Evolutionary conservation across 2,329 filamentous ascomycete genomes (phyloP).

Genomic region (Hymenoscyphus repandus): DNA sequence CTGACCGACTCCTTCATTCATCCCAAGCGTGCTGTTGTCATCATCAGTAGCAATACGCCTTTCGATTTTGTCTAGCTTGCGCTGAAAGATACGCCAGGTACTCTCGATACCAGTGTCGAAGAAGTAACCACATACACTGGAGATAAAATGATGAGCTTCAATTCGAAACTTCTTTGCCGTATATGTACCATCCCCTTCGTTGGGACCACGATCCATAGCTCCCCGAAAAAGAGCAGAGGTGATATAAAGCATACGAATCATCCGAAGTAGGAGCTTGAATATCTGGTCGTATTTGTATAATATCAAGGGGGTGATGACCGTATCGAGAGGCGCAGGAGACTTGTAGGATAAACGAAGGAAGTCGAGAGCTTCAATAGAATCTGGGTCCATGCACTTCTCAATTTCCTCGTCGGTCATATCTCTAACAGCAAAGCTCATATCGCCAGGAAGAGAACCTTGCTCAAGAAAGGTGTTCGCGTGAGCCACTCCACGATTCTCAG

Average conservation of each 20-base stretch:
- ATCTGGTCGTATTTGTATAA: slow-evolving; percentile 79
- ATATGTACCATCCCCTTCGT: slow-evolving; percentile 20
- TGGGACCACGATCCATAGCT: slow-evolving; percentile 37
- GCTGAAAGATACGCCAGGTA: slow-evolving; percentile 68
- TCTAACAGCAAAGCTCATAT: slow-evolving; percentile 78
- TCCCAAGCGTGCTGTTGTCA: slow-evolving; percentile 33
- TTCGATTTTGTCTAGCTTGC: slow-evolving; percentile 60
- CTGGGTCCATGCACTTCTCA: slow-evolving; percentile 74
- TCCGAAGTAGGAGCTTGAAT: slow-evolving; percentile 72
- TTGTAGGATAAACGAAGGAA: slow-evolving; percentile 86
- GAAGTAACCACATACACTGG: slow-evolving; percentile 68
- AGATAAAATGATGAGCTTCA: slow-evolving; percentile 76
- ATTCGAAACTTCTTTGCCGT: slow-evolving; percentile 54
- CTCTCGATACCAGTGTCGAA: slow-evolving; percentile 71
- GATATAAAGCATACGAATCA: slow-evolving; percentile 74
- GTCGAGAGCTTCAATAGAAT: slow-evolving; percentile 83
- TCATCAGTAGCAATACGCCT: slow-evolving; percentile 44
- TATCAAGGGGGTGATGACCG: slow-evolving; percentile 65
- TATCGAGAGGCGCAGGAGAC: slow-evolving; percentile 63
- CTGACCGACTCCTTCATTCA: slow-evolving; percentile 56
- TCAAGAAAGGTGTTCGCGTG: slow-evolving; percentile 29
- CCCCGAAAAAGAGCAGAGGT: slow-evolving; percentile 60
- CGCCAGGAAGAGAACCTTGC: slow-evolving; percentile 52
- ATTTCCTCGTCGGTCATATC: slow-evolving; percentile 75
- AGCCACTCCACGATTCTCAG: slow-evolving; percentile 21